Base-by-base conservation (phyloP, 306 rosid genomes). In the Pyrus pyrifolia region DNA sequence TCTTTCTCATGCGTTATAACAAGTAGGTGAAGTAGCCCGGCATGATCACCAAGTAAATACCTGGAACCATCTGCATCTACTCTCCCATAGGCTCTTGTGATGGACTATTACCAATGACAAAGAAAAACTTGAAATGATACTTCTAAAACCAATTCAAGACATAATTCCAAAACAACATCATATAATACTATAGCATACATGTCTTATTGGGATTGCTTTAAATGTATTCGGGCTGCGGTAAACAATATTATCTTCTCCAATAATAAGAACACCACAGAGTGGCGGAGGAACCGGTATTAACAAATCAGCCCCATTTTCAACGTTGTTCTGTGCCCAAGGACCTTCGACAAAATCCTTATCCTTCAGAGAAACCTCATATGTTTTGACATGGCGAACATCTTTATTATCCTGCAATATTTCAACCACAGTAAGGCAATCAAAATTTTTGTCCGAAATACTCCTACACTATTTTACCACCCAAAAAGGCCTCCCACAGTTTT, bases 261-360 rank as follows among this genome's bases (percentile, higher is more conserved):
- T 87, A 81, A 96, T 92, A 81, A 96, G 88, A 77, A 96, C 99
- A 8, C 99, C 99, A 49, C 98, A 96, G 19, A 96, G 93, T 49
- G 99, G 99, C 23, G 96, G 91, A 74, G 99, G 99, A 70, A 96
- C 99, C 2, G 99, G 98, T 82, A 96, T 96, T 69, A 96, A 84
- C 76, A 96, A 81, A 72, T 89, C 93, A 80, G 99, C 98, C 63
- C 99, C 99, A 81, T 92, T 92, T 82, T 96, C 99, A 72, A 96
- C 98, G 78, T 93, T 92, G 89, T 89, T 92, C 69, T 87, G 98
- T 38, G 98, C 82, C 99, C 97, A 96, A 38, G 99, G 97, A 67
- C 99, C 99, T 87, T 92, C 99, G 68, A 88, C 90, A 87, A 96
- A 96, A 81, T 92, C 98, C 81, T 96, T 92, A 81, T 96, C 99